Percentiles rank a stretch among this genome's conserved stretches.
These are phyloP conservation scores for Favolaschia claudopus DNA, from an alignment of 768 basidiomycete species.

Conservation along the genomic window DNA sequence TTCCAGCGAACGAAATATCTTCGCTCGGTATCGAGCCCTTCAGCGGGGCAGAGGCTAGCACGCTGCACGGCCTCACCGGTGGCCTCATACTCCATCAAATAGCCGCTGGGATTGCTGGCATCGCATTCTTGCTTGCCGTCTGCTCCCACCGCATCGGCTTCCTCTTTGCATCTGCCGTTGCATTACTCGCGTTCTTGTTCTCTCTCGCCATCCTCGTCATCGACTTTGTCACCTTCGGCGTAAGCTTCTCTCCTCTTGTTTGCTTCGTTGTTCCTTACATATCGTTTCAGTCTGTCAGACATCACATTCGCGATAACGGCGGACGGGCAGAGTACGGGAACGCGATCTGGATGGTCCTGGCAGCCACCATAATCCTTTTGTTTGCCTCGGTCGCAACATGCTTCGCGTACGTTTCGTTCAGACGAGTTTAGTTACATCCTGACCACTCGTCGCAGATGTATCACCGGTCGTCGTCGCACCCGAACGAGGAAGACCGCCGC, in stretches of 20 bases:
- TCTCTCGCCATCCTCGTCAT: conserved; percentile 20
- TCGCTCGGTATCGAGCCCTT: conserved; percentile 19
- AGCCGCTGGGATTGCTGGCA: conserved; percentile 52
- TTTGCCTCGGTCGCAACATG: conserved; percentile 53
- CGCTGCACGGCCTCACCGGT: conserved; percentile 59
- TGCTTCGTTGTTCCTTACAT: no score
- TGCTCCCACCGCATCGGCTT: conserved; percentile 39
- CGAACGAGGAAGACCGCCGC: neutral
- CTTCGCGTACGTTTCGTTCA: conserved; percentile 37
- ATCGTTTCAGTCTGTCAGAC: conserved; percentile 4
- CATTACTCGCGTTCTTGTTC: conserved; percentile 27
- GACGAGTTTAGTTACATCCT: neutral
- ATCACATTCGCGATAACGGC: conserved; percentile 18
- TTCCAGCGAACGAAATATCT: conserved; percentile 14
- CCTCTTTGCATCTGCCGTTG: conserved; percentile 24
- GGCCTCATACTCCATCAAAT: conserved; percentile 66
- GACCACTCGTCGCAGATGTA: neutral
- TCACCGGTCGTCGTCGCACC: neutral
- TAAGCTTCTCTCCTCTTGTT: neutral
- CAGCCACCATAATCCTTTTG: conserved; percentile 38
- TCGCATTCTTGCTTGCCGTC: conserved; percentile 57
- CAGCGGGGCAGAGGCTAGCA: conserved; percentile 33
- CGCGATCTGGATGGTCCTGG: conserved; percentile 29
- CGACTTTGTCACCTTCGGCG: conserved; percentile 28
- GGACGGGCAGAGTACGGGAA: conserved; percentile 22